These are phyloP conservation scores for Lepidium sativum DNA, from an alignment of 345 rosid genomes.

Conservation along the genomic window DNA sequence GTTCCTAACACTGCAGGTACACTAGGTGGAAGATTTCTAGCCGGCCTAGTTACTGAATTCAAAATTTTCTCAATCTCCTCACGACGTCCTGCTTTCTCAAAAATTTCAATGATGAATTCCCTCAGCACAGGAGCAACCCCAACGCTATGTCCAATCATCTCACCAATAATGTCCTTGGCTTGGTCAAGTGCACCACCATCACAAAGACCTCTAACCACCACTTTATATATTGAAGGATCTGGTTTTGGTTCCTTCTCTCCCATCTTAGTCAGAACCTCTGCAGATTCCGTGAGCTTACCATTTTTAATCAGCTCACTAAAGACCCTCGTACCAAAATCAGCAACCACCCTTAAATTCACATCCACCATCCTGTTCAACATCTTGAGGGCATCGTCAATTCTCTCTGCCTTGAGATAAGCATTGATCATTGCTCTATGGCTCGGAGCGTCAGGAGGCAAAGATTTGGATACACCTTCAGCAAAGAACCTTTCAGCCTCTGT, in stretches of 20 bases:
- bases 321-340: slow-evolving; percentile 65
- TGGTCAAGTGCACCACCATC: slow-evolving; percentile 47
- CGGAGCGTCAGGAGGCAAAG: slow-evolving; percentile 64
- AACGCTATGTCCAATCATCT: slow-evolving; percentile 55
- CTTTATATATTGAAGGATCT: slow-evolving; percentile 68
- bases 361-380: slow-evolving; percentile 66
- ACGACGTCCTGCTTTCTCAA: slow-evolving; percentile 45
- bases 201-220: slow-evolving; percentile 76
- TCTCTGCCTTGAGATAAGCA: slow-evolving; percentile 57
- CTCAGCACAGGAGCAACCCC: slow-evolving; percentile 56
- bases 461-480: slow-evolving; percentile 46
- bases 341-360: slow-evolving; percentile 73
- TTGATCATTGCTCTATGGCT: slow-evolving; percentile 69
- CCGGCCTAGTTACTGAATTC: slow-evolving; percentile 39
- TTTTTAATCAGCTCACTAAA: slow-evolving; percentile 60
- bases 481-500: slow-evolving; percentile 60
- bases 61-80: slow-evolving; percentile 63
- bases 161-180: slow-evolving; percentile 47
- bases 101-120: slow-evolving; percentile 40
- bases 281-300: slow-evolving; percentile 63
- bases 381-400: slow-evolving; percentile 60
- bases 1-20: slow-evolving; percentile 8
- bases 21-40: slow-evolving; percentile 20
- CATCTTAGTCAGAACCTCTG: slow-evolving; percentile 67
- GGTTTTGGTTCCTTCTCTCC: slow-evolving; percentile 91